These are phyloP conservation scores for Vachellia pachyceras DNA, from an alignment of 306 rosid genomes.

Conservation along the genomic window DNA sequence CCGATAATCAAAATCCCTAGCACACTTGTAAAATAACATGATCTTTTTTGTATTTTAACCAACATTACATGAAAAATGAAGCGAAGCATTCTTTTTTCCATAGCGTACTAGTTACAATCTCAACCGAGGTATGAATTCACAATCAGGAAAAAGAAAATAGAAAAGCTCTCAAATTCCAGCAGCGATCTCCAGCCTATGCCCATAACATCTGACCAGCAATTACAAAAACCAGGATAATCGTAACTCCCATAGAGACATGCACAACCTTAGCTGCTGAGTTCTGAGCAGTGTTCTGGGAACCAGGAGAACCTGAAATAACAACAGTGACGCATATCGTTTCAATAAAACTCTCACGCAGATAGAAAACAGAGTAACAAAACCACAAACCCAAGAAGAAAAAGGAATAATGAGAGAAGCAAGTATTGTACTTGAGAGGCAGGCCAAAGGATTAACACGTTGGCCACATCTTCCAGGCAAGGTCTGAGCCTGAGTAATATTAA, in stretches of 20 bases:
- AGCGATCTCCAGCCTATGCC: neutral
- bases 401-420: neutral
- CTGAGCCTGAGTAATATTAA: constrained; percentile 56
- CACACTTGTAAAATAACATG: neutral
- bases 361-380: neutral
- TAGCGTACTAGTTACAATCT: neutral
- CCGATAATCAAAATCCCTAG: neutral
- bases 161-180: neutral
- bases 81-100: neutral
- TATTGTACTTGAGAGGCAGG: constrained; percentile 55
- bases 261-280: constrained; percentile 31
- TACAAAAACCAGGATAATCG: constrained; percentile 2
- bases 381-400: neutral
- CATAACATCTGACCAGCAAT: constrained; percentile 16
- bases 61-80: constrained; percentile 1
- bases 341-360: neutral
- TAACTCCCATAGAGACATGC: neutral
- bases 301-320: constrained; percentile 42
- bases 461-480: constrained; percentile 54
- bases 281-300: constrained; percentile 32
- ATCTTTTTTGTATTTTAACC: neutral
- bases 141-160: neutral
- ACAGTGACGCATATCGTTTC: neutral
- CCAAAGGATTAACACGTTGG: constrained; percentile 35
- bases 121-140: neutral